Conservation (phyloP, 257 asterid genomes). For the Ilex asprella region DNA sequence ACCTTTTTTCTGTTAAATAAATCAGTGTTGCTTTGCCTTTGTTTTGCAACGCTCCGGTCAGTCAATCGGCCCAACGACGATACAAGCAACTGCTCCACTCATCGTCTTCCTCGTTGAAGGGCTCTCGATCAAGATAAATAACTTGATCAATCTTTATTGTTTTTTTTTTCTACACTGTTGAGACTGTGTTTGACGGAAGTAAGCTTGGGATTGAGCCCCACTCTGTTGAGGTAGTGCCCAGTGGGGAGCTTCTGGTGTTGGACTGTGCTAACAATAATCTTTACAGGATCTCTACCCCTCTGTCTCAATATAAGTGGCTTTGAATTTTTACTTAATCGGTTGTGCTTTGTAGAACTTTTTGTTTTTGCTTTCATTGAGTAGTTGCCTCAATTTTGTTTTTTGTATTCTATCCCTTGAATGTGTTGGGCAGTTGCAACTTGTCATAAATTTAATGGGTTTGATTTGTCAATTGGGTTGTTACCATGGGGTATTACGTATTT, state of each 20-base stretch:
- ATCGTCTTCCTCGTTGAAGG: too few relatives aligned
- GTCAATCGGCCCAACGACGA: too few relatives aligned
- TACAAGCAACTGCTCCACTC: too few relatives aligned
- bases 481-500: constrained; percentile 1
- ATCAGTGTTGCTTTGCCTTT: too few relatives aligned
- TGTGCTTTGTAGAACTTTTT: background rate
- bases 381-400: background rate
- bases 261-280: constrained; percentile 86
- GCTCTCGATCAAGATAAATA: too few relatives aligned
- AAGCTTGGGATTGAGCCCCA: constrained; percentile 89
- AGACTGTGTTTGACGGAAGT: constrained; percentile 95
- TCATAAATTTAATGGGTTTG: background rate
- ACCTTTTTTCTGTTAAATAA: too few relatives aligned
- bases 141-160: too few relatives aligned
- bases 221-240: constrained; percentile 63
- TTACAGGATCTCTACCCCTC: constrained; percentile 70
- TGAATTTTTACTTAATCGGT: background rate
- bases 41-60: too few relatives aligned
- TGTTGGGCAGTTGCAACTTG: background rate
- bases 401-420: background rate
- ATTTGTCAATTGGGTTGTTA: too few relatives aligned
- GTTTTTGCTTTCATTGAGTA: too few relatives aligned
- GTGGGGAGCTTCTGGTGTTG: constrained; percentile 80
- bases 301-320: constrained; percentile 62
- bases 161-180: constrained; percentile 24